Percentiles rank a stretch among this genome's conserved stretches.
Conservation (phyloP, 306 rosid genomes). For the Morella rubra region DNA sequence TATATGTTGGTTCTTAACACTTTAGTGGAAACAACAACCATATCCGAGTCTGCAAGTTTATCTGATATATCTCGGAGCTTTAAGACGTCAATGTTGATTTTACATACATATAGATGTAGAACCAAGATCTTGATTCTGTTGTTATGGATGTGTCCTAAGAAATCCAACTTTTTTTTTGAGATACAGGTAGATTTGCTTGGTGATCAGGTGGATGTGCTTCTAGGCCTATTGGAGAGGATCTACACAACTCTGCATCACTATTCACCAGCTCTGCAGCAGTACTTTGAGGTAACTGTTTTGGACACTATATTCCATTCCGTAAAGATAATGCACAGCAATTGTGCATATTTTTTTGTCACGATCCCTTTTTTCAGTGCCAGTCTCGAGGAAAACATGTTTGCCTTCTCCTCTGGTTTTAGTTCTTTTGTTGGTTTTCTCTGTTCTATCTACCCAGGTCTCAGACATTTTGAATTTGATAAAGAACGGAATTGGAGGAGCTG, state of each 20-base stretch:
- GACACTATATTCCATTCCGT: background rate
- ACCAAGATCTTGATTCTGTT: background rate
- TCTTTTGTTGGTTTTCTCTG: background rate
- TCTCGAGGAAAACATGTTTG: background rate
- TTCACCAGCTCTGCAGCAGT: constrained; percentile 62
- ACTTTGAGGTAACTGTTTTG: constrained; percentile 48
- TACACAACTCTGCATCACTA: constrained; percentile 45
- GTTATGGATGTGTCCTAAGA: background rate
- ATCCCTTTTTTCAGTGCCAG: background rate
- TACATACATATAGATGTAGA: background rate
- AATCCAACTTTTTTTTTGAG: background rate
- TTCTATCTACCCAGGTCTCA: constrained; percentile 45
- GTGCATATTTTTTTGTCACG: background rate
- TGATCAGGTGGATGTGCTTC: constrained; percentile 82
- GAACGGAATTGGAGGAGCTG: constrained; percentile 33
- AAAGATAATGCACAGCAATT: background rate
- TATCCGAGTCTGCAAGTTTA: background rate
- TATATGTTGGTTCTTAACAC: background rate
- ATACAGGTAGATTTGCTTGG: constrained; percentile 87
- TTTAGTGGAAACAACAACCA: background rate
- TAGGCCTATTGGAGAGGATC: constrained; percentile 60
- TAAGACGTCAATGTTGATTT: background rate
- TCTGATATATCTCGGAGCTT: background rate
- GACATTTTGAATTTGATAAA: constrained; percentile 51
- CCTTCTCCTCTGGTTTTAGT: too few species aligned